Evolutionary conservation across 192 early-diverging fungal species (phyloP).

Genomic region (Piromyces sp.): DNA sequence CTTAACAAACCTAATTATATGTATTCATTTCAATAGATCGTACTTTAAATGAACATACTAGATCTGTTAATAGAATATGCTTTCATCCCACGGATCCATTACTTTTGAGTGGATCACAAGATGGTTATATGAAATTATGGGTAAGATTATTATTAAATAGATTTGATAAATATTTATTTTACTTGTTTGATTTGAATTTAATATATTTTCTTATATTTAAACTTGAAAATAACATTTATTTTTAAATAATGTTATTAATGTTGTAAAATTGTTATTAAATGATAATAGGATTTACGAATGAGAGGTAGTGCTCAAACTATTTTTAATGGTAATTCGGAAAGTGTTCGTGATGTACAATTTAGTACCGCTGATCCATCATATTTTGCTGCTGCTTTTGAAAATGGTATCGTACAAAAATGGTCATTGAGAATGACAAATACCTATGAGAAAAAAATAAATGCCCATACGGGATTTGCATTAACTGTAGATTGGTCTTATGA

Average conservation of each 20-base stretch:
- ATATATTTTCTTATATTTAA: too few relatives aligned
- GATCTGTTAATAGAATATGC: constrained; percentile 57
- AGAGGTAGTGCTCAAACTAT: constrained; percentile 20
- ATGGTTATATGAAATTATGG: constrained; percentile 59
- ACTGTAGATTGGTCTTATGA: constrained; percentile 59
- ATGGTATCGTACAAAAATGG: constrained; percentile 61
- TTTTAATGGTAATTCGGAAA: constrained; percentile 58
- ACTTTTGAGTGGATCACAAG: constrained; percentile 60
- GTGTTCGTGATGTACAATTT: constrained; percentile 66
- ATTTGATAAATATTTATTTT: too few relatives aligned
- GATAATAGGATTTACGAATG: constrained; percentile 39
- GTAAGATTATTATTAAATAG: constrained; percentile 14
- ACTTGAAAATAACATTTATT: too few relatives aligned
- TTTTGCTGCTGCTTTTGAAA: constrained; percentile 68
- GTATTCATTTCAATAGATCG: too few relatives aligned
- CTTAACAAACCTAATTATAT: too few relatives aligned
- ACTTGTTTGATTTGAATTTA: too few relatives aligned
- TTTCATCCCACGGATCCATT: constrained; percentile 53
- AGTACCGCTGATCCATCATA: constrained; percentile 34
- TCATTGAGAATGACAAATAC: constrained; percentile 46
- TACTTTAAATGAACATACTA: constrained; percentile 47
- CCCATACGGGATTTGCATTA: constrained; percentile 51
- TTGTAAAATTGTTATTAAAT: too few relatives aligned
- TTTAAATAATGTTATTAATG: too few relatives aligned
- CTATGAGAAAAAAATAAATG: constrained; percentile 45